Percentiles rank a stretch among this genome's conserved stretches.
Conservation (phyloP, 2,329 filamentous ascomycete genomes). For the Thielaviopsis punctulata region DNA sequence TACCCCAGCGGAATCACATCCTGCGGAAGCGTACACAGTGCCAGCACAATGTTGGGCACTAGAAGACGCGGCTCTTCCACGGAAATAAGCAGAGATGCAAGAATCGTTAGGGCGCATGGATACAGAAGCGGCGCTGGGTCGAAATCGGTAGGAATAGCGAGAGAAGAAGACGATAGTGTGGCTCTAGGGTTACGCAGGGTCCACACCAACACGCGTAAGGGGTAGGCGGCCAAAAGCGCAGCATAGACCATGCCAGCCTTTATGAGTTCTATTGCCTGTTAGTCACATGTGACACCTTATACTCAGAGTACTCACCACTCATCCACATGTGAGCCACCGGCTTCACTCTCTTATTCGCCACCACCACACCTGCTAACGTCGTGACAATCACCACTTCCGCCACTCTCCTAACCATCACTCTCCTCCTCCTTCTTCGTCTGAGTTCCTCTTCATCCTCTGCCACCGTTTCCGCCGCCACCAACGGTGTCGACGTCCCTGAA, state of each 20-base stretch:
- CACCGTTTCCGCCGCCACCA: constrained; percentile 29
- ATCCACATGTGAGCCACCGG: neutral
- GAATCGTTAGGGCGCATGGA: constrained; percentile 56
- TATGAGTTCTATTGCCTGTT: constrained; percentile 25
- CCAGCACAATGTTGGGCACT: constrained; percentile 66
- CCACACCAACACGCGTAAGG: constrained; percentile 38
- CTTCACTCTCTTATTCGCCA: constrained; percentile 26
- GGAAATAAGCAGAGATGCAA: constrained; percentile 60
- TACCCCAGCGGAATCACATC: constrained; percentile 45
- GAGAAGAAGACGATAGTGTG: constrained; percentile 20
- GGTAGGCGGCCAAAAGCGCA: constrained; percentile 35
- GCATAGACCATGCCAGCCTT: constrained; percentile 21
- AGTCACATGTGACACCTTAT: neutral
- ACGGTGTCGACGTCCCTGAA: constrained; percentile 38
- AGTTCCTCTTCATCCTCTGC: constrained; percentile 17
- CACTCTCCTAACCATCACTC: constrained; percentile 33
- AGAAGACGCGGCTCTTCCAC: constrained; percentile 42
- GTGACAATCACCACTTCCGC: constrained; percentile 35
- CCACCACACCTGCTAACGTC: constrained; percentile 31
- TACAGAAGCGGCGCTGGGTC: constrained; percentile 87
- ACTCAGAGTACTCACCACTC: neutral
- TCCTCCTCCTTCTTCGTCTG: constrained; percentile 20
- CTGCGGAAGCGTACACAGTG: constrained; percentile 59
- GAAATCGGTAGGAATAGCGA: constrained; percentile 55
- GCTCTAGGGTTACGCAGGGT: constrained; percentile 24